Evolutionary conservation across 2,329 filamentous ascomycete genomes (phyloP), one percentile per base, ranked within the genome.

Genomic region (Nothophoma quercina): DNA sequence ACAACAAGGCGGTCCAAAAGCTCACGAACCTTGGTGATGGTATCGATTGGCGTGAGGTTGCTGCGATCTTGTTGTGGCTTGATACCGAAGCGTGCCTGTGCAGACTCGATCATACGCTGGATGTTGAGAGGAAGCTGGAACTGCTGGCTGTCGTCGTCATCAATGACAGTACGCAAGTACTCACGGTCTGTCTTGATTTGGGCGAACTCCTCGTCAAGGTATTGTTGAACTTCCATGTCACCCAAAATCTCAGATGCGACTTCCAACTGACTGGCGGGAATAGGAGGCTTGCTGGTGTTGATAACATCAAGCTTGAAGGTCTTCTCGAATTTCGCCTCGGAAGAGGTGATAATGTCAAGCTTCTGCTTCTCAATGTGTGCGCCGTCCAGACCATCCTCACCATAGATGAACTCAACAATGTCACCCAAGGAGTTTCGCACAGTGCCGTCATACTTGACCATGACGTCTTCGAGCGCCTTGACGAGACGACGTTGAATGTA

Each of bases 401-500:
- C 95, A 63, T 99, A 99, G 56, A 97, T 83, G 79, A 99, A 99
- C 71, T 99, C 93, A 47, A 99, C 88, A 58, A 99, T 89, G 67
- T 99, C 96, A 36, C 95, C 95, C 35, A 98, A 83, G 2, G 95
- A 99, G 77, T 99, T 99, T 54, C 95, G 89, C 22, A 99, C 92
- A 5, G 95, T 99, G 58, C 93, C 93, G 67, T 99, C 95, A 71
- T 99, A 99, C 70, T 96, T 96, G 54, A 93, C 93, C 81, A 93
- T 96, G 45, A 98, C 89, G 75, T 99, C 95, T 82, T 99, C 95
- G 3, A 99, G 84, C 9, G 96, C 96, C 78, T 99, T 99, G 69
- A 99, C 95, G 36, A 99, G 84, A 81, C 96, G 92, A 78, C 95
- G 91, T 77, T 99, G 96, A 62, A 99, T 99, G 75, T 99, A 99